Percentiles rank a stretch among this genome's conserved stretches.
Conservation (phyloP, 768 basidiomycete species). For the Phanerochaete sordida region DNA sequence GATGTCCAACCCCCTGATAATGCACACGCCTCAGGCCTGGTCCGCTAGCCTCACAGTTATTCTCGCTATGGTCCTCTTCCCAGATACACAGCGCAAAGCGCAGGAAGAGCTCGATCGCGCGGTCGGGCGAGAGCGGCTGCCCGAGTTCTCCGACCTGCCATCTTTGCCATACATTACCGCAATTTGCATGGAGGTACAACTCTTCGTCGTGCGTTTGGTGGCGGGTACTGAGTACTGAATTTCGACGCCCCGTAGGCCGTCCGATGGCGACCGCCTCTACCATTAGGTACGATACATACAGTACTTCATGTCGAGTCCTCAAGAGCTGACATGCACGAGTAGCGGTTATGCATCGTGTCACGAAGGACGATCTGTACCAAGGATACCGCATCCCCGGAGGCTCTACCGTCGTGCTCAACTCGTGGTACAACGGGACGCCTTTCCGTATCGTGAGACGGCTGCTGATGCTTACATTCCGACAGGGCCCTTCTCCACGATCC, state of each 20-base stretch:
- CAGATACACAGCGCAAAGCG: slow-evolving; percentile 10
- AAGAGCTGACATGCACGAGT: background rate
- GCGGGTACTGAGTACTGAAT: no score
- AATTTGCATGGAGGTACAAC: background rate
- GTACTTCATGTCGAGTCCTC: background rate
- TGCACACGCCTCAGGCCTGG: background rate
- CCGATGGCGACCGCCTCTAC: slow-evolving; percentile 13
- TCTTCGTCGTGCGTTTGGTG: background rate
- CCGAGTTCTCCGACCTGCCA: slow-evolving; percentile 9
- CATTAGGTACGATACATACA: slow-evolving; percentile 22
- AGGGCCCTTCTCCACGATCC: slow-evolving; percentile 38
- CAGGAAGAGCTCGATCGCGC: slow-evolving; percentile 16
- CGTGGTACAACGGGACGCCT: background rate
- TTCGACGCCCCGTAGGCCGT: slow-evolving; percentile 6
- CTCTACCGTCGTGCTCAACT: slow-evolving; percentile 14
- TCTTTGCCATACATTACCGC: slow-evolving; percentile 15
- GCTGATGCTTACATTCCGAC: no score
- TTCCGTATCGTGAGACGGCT: background rate
- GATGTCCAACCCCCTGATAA: no score
- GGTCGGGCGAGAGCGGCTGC: slow-evolving; percentile 14
- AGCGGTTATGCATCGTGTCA: slow-evolving; percentile 19
- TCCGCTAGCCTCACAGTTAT: slow-evolving; percentile 4
- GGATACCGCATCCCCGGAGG: slow-evolving; percentile 32
- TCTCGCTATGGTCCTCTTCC: slow-evolving; percentile 14
- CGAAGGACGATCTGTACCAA: slow-evolving; percentile 28